Conservation (phyloP, 2,329 filamentous ascomycete species). For the Venturia nashicola region DNA sequence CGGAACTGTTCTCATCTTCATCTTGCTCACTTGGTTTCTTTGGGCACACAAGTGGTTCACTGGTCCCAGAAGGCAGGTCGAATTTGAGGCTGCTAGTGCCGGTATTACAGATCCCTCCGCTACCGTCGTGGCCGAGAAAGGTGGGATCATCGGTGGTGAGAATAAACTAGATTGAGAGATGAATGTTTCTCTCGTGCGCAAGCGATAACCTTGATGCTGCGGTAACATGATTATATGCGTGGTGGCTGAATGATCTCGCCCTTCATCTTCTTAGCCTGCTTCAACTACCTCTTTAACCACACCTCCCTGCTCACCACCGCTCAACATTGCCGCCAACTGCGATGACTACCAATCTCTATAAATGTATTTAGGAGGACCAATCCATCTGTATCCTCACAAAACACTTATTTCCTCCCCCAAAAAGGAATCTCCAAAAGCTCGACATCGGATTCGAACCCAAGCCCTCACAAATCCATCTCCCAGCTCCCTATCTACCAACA, state of each 20-base stretch:
- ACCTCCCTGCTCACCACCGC: slow-evolving; percentile 1
- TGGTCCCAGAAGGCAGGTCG: slow-evolving; percentile 41
- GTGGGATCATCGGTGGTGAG: slow-evolving; percentile 13
- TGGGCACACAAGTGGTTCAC: slow-evolving; percentile 45
- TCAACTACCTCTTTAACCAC: background rate
- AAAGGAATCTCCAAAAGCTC: too few species aligned
- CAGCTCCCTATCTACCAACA: too few species aligned
- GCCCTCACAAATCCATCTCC: too few species aligned
- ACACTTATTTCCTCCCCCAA: too few species aligned
- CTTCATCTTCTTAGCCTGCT: background rate
- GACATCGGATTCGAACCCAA: too few species aligned
- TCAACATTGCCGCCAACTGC: slow-evolving; percentile 8
- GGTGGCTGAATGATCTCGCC: background rate
- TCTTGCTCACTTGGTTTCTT: slow-evolving; percentile 37
- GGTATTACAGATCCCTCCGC: slow-evolving; percentile 35
- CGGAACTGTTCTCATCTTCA: slow-evolving; percentile 40
- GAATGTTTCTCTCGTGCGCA: background rate
- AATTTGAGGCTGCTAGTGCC: slow-evolving; percentile 37
- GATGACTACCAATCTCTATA: background rate
- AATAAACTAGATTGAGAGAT: background rate
- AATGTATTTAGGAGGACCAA: too few species aligned
- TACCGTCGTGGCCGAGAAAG: slow-evolving; percentile 25
- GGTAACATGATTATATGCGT: too few species aligned
- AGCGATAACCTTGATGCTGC: too few species aligned
- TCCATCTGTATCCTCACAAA: too few species aligned